Percentiles rank a stretch among this genome's conserved stretches.
Conservation (phyloP, 345 rosid genomes). For the Moringa oleifera region DNA sequence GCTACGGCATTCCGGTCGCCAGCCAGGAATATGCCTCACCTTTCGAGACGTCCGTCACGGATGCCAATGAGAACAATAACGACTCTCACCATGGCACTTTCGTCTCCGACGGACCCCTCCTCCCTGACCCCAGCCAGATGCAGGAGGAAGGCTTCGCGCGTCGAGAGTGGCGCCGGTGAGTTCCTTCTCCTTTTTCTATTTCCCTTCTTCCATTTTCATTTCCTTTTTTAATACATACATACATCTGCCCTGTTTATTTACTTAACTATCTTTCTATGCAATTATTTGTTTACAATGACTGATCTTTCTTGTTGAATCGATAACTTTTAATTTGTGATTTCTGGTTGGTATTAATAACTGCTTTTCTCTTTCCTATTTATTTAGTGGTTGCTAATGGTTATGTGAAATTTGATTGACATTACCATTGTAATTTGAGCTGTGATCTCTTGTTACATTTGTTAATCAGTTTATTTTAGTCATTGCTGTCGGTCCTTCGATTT, state of each 20-base stretch:
- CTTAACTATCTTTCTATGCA: too few relatives aligned
- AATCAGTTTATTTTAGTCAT: too few relatives aligned
- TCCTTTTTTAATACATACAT: too few relatives aligned
- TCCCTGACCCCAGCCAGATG: constrained; percentile 65
- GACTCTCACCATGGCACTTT: constrained; percentile 25
- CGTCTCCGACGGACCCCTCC: constrained; percentile 39
- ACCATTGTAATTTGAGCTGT: too few relatives aligned
- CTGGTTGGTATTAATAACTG: not conserved
- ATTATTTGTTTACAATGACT: too few relatives aligned
- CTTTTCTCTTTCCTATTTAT: not conserved
- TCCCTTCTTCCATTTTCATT: too few relatives aligned
- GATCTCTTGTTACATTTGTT: too few relatives aligned
- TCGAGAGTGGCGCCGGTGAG: constrained; percentile 85
- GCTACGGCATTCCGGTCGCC: constrained; percentile 31
- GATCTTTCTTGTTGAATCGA: too few relatives aligned
- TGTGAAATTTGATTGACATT: too few relatives aligned
- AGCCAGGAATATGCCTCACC: constrained; percentile 41
- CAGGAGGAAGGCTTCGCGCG: constrained; percentile 58
- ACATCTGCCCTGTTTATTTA: too few relatives aligned
- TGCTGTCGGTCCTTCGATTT: too few relatives aligned
- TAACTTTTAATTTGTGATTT: not conserved
- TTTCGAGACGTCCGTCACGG: constrained; percentile 28
- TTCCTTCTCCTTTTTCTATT: constrained; percentile 14
- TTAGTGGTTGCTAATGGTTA: too few relatives aligned
- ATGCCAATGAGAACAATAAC: constrained; percentile 23